Base-by-base conservation (phyloP, 352 stramenopile species). In the Globisporangium megalacanthum region DNA sequence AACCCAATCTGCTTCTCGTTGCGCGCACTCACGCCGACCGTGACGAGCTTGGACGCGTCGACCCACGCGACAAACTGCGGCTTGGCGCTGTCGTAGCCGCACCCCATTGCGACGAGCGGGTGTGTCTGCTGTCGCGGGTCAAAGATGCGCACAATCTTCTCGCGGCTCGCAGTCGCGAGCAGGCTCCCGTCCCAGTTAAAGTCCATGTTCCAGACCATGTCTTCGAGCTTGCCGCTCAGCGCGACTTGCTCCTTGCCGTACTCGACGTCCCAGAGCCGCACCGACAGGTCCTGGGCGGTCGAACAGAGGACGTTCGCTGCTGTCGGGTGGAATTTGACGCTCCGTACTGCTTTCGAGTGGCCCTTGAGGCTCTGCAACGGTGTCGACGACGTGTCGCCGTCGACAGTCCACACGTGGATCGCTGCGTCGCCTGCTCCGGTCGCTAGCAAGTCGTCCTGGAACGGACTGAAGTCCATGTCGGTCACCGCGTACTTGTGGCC, bases 181-280 rank as follows among this genome's bases (percentile, higher is more conserved):
- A 92, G 49, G 46, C 62, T 62, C 9, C 80, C 84, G 31, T 94
- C 79, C 2, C 60, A 60, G 52, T 72, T 94, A 52, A 92, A 91
- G 1, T 62, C 71, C 49, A 86, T 79, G 56, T 88, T 90, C 79
- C 78, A 92, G 7, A 81, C 69, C 35, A 81, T 70, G 52, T 94
- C 84, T 33, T 92, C 82, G 15, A 92, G 65, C 53, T 90, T 89
- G 17, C 55, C 66, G 0, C 66, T 46, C 8, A 89, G 31, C 52
- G 62, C 70, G 41, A 74, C 47, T 14, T 68, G 73, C 63, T 88
- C 70, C 19, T 69, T 62, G 14, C 73, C 78, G 14, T 65, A 58
- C 36, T 83, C 75, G 19, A 91, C 56, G 59, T 94, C 83, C 83
- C 83, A 94, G n/a, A 94, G 72, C 6, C 78, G 75, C 45, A 94